A percentile compares a stretch with the other conserved stretches of the same genome.
Conservation (phyloP, 2,329 filamentous ascomycete genomes). For the Ilyonectria mors-panacis region DNA sequence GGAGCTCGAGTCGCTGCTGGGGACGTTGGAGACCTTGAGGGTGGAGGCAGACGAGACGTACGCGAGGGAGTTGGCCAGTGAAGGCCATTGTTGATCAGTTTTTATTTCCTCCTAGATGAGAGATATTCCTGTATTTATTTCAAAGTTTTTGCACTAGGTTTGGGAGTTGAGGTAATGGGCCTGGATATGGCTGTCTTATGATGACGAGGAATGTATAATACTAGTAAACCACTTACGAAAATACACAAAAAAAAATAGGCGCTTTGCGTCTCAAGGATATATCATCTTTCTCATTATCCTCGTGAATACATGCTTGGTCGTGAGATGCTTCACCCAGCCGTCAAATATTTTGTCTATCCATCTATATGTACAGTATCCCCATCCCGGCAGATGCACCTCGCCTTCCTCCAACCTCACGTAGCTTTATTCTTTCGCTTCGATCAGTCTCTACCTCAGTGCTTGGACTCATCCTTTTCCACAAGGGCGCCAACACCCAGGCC, state of each 20-base stretch:
- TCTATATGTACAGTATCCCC: constrained; percentile 41
- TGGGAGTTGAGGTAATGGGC: constrained; percentile 11
- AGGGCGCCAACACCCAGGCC: constrained; percentile 83
- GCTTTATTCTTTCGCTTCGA: constrained; percentile 5
- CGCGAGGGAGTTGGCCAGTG: constrained; percentile 58
- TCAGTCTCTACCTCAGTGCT: constrained; percentile 40
- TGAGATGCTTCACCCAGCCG: constrained; percentile 33
- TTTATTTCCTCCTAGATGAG: neutral
- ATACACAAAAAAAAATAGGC: neutral
- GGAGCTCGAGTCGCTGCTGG: constrained; percentile 58
- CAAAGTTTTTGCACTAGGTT: neutral
- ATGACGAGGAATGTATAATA: constrained; percentile 12
- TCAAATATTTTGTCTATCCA: constrained; percentile 45
- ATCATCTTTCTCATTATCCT: constrained; percentile 25
- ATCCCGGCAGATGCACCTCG: neutral
- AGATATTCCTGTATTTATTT: neutral
- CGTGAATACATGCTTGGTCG: constrained; percentile 27
- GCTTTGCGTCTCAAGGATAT: constrained; percentile 5
- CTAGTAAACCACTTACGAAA: neutral
- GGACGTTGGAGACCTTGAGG: constrained; percentile 55
- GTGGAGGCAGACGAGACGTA: constrained; percentile 64
- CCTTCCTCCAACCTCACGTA: neutral
- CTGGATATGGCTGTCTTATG: neutral
- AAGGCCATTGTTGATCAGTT: constrained; percentile 4
- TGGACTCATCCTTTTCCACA: constrained; percentile 78